Percentiles rank a stretch among this genome's conserved stretches.
phyloP scores from a whole-genome alignment of 352 stramenopile species.

The Blastocystis sp. region DNA sequence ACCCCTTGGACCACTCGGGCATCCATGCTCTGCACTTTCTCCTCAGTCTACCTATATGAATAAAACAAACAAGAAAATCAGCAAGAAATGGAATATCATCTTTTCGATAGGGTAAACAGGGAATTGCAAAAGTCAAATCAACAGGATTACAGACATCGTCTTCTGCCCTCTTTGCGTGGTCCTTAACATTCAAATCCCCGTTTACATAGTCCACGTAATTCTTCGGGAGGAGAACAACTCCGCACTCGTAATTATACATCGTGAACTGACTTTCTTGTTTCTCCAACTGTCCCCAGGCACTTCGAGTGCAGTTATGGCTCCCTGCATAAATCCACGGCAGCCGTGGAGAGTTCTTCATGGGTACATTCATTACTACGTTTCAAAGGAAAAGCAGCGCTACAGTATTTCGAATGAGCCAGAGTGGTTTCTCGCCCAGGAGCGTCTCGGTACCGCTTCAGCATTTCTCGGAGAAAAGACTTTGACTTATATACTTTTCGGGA shows the following conservation, averaged over 20 bases:
- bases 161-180: not conserved
- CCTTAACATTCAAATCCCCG: not conserved
- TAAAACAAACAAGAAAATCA: not conserved
- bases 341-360: not conserved
- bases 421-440: not conserved
- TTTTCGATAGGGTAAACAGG: not conserved
- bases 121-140: not conserved
- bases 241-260: conserved; percentile 47
- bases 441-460: conserved; percentile 4
- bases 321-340: conserved; percentile 48
- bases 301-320: conserved; percentile 51
- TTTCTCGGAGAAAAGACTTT: not conserved
- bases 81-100: not conserved
- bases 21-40: not conserved
- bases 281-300: conserved; percentile 34
- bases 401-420: conserved; percentile 21
- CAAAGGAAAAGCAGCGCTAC: not conserved
- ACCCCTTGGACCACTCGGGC: conserved; percentile 51
- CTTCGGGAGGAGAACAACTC: conserved; percentile 43
- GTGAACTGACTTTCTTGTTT: not conserved
- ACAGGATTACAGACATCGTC: not conserved
- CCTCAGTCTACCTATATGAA: not conserved
- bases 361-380: conserved; percentile 38
- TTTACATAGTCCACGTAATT: conserved; percentile 46
- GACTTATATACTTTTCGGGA: not conserved